Percentiles rank a stretch among this genome's conserved stretches.
phyloP scores from a whole-genome alignment of 805 yeast species.

The Metschnikowia chrysomelidarum region DNA sequence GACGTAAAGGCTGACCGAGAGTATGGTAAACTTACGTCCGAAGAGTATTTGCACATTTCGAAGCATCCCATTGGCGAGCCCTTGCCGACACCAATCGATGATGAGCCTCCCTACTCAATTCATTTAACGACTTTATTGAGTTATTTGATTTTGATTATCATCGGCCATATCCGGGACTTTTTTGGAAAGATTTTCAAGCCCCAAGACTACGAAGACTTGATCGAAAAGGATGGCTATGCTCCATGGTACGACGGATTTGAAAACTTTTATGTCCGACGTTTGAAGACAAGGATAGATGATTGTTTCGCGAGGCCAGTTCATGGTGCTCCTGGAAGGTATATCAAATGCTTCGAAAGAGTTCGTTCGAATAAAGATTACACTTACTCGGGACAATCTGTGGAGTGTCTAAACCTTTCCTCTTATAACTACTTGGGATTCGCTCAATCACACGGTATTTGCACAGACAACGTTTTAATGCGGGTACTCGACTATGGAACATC shows the following conservation, averaged over 20 bases:
- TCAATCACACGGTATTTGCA: slow-evolving; percentile 89
- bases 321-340: slow-evolving; percentile 94
- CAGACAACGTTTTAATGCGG: slow-evolving; percentile 66
- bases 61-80: slow-evolving; percentile 56
- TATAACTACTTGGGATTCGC: slow-evolving; percentile 97
- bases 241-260: slow-evolving; percentile 96
- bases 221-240: slow-evolving; percentile 86
- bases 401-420: slow-evolving; percentile 82
- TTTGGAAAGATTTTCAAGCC: slow-evolving; percentile 75
- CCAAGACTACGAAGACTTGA: slow-evolving; percentile 58
- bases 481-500: slow-evolving; percentile 74
- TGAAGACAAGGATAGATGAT: slow-evolving; percentile 88
- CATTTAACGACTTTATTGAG: slow-evolving; percentile 80
- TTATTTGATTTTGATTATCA: slow-evolving; percentile 77
- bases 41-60: slow-evolving; percentile 63
- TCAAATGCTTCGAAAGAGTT: slow-evolving; percentile 75
- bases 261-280: slow-evolving; percentile 86
- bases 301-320: slow-evolving; percentile 95
- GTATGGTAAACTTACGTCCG: slow-evolving; percentile 66
- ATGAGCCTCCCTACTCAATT: slow-evolving; percentile 83
- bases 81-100: slow-evolving; percentile 61
- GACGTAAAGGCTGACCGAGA: slow-evolving; percentile 53
- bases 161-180: slow-evolving; percentile 90
- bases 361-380: slow-evolving; percentile 65
- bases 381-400: slow-evolving; percentile 72